A percentile compares a stretch with the other conserved stretches of the same genome.
Evolutionary conservation across 371 early-diverging fungal species (phyloP).

Genomic region (Rhizopus sp.): DNA sequence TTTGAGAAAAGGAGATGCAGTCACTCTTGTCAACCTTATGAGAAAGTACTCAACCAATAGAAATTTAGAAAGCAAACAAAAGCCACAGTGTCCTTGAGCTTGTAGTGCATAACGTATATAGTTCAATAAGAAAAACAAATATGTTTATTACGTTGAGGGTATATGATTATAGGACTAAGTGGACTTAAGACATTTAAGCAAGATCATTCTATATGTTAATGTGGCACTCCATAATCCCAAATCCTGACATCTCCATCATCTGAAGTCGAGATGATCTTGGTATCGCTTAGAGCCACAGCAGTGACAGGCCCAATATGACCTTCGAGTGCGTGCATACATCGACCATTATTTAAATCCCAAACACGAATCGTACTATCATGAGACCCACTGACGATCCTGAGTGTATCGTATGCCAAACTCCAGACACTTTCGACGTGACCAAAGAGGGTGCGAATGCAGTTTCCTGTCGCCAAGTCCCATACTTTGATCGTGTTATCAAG

Average conservation of each 20-base stretch:
- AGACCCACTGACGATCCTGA: constrained; percentile 90
- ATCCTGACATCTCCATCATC: constrained; percentile 84
- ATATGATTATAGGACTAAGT: no score
- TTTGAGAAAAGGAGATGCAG: no score
- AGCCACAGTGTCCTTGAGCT: no score
- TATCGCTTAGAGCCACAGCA: constrained; percentile 81
- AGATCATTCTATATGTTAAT: neutral
- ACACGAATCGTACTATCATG: constrained; percentile 88
- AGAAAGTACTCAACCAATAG: no score
- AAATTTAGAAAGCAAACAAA: no score
- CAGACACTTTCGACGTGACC: constrained; percentile 95
- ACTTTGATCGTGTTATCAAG: constrained; percentile 90
- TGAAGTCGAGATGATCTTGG: constrained; percentile 82
- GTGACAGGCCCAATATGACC: constrained; percentile 75
- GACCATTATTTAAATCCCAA: constrained; percentile 92
- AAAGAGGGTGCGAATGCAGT: constrained; percentile 81
- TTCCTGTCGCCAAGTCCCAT: constrained; percentile 81
- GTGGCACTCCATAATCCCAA: constrained; percentile 71
- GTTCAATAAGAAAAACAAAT: no score
- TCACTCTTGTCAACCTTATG: no score
- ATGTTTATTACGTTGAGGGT: no score
- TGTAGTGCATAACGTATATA: no score
- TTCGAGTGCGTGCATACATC: constrained; percentile 74
- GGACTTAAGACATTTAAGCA: no score
- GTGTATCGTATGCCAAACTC: constrained; percentile 84